Base-by-base conservation (phyloP, 2,329 filamentous ascomycete species). In the Periconia sp. region DNA sequence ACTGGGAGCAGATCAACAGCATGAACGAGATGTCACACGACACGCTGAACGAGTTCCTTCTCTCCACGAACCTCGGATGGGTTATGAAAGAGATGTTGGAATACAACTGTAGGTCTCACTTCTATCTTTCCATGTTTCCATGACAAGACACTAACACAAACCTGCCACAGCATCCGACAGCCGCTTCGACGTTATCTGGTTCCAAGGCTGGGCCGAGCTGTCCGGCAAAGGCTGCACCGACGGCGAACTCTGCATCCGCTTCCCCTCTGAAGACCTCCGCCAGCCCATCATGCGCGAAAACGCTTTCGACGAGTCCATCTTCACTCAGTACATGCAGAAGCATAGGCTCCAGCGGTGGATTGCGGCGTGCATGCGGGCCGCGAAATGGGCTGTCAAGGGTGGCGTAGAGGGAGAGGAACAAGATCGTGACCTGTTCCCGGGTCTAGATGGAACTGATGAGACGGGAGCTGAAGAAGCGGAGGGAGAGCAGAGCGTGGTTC, bases 1-100 rank as follows among this genome's bases (percentile, higher is more conserved):
- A 97, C 68, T 99, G 94, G 94, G 78, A 82, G 23, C 80, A 78
- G 54, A 83, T 95, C 68, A 93, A 94, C 67, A 85, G 90, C 60
- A 93, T 89, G 0, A 85, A 87, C 45, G 80, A 88, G 54, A 88
- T 90, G 68, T 85, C 85, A 52, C 92, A 96, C 65, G 76, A 78
- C 2, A 82, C 89, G 57, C 83, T 91, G 27, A 79, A 86, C 49
- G 79, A 82, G 27, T 78, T 83, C 17, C 74, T 95, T 14, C 59
- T 64, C 14, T 51, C 64, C 19, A 96, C 91, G 3, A 80, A 86
- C 27, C 78, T 91, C 6, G 92, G 86, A 68, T 79, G 78, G 61
- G 88, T 90, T 45, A 77, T 91, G 50, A 82, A 80, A 55, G 80
- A 84, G 46, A 84, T 90, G 62, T 80, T 87, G 59, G 81, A 82